Conservation (phyloP, 179 eudicot species). For the Beta lomatogona region DNA sequence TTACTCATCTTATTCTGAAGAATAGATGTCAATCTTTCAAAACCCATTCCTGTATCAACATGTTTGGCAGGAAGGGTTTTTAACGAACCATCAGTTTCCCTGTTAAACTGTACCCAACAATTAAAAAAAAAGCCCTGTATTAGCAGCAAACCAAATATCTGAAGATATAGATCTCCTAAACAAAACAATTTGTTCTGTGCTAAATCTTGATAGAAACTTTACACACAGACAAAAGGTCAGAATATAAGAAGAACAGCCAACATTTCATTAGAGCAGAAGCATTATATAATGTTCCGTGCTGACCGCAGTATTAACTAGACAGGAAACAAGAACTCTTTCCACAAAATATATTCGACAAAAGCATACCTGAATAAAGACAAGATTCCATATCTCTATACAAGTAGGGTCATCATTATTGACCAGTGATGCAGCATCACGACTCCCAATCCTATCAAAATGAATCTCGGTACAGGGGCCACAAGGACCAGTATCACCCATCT, state of each 20-base stretch:
- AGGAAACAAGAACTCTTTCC: not conserved
- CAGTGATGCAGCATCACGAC: slow-evolving; percentile 86
- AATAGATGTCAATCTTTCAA: slow-evolving; percentile 95
- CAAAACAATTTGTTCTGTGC: not conserved
- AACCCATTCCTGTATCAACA: slow-evolving; percentile 99
- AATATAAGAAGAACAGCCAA: not conserved
- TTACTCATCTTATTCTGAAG: slow-evolving; percentile 98
- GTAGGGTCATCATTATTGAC: slow-evolving; percentile 98
- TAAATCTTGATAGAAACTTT: not conserved
- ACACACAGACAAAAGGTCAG: not conserved
- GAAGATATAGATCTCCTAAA: not conserved
- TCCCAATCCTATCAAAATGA: slow-evolving; percentile 90
- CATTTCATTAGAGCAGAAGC: not conserved
- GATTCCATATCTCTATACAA: slow-evolving; percentile 97
- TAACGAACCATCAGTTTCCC: slow-evolving; percentile 82
- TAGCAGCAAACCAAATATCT: slow-evolving; percentile 7
- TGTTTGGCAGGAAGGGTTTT: slow-evolving; percentile 94
- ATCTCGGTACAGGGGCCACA: slow-evolving; percentile 99
- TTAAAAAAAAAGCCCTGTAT: slow-evolving; percentile 11
- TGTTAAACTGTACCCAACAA: slow-evolving; percentile 64
- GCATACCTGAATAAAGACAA: slow-evolving; percentile 93
- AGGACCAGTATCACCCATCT: slow-evolving; percentile 99
- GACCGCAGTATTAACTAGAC: not conserved
- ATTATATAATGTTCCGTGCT: too few relatives aligned
- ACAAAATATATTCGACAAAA: slow-evolving; percentile 5